A percentile compares a stretch with the other conserved stretches of the same genome.
Evolutionary conservation across 495 filamentous ascomycete genomes (phyloP).

Genomic region (Cryomyces minteri): DNA sequence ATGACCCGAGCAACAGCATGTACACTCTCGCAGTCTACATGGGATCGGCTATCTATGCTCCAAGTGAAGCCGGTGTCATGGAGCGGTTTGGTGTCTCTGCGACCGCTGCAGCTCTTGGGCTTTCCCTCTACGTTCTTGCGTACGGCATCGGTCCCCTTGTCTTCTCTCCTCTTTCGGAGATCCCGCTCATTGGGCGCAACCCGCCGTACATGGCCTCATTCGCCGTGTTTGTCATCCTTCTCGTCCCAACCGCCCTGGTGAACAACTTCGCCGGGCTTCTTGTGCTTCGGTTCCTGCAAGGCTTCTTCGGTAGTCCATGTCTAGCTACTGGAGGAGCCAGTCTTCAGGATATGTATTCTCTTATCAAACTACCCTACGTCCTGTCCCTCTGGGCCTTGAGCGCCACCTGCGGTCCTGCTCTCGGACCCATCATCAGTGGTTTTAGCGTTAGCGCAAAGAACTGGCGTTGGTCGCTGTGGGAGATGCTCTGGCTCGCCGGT

Average conservation of each 20-base stretch:
- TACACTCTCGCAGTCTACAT: slow-evolving; percentile 32
- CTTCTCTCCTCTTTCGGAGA: slow-evolving; percentile 27
- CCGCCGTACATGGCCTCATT: slow-evolving; percentile 27
- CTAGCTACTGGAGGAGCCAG: slow-evolving; percentile 36
- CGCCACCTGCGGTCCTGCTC: slow-evolving; percentile 28
- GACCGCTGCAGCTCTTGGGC: slow-evolving; percentile 25
- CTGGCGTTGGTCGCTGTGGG: slow-evolving; percentile 25
- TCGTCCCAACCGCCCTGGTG: slow-evolving; percentile 28
- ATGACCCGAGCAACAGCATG: slow-evolving; percentile 13
- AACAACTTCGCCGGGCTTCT: slow-evolving; percentile 29
- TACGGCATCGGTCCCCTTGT: slow-evolving; percentile 30
- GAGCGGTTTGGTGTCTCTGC: slow-evolving; percentile 23
- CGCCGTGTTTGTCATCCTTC: slow-evolving; percentile 29
- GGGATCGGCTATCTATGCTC: slow-evolving; percentile 29
- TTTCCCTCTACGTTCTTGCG: slow-evolving; percentile 35
- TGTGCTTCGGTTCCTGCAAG: slow-evolving; percentile 32
- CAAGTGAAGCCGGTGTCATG: slow-evolving; percentile 20
- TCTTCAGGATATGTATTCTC: slow-evolving; percentile 34
- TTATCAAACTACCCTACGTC: slow-evolving; percentile 34
- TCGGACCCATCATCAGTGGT: slow-evolving; percentile 44
- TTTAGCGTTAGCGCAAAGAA: slow-evolving; percentile 38
- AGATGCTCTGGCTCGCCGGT: slow-evolving; percentile 28
- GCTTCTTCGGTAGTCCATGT: slow-evolving; percentile 35
- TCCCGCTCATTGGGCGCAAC: slow-evolving; percentile 27
- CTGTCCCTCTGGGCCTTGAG: slow-evolving; percentile 32